phyloP scores from a whole-genome alignment of 2,329 filamentous ascomycete genomes.

The Penicillium sp. region DNA sequence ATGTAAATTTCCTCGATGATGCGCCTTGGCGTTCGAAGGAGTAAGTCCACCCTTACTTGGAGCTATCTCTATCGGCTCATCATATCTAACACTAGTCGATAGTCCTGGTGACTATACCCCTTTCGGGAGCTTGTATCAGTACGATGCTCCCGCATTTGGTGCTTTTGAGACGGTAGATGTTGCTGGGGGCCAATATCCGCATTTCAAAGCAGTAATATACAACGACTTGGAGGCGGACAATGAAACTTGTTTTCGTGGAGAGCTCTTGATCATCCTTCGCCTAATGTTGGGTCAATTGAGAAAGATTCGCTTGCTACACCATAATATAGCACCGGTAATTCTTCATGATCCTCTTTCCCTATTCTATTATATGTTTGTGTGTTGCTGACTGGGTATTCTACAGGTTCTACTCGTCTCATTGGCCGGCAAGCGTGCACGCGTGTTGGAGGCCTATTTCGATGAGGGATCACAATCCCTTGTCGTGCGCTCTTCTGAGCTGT shows the following conservation, averaged over 20 bases:
- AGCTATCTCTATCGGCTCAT: not conserved
- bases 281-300: not conserved
- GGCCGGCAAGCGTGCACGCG: not conserved
- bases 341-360: not conserved
- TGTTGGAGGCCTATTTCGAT: not conserved
- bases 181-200: not conserved
- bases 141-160: not conserved
- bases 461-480: not conserved
- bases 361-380: accelerated
- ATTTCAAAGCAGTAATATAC: not conserved
- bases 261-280: not conserved
- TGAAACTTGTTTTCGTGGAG: not conserved
- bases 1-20: accelerated
- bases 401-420: not conserved
- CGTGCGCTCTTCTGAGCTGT: not conserved
- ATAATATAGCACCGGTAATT: not conserved
- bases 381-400: not conserved
- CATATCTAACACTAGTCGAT: not conserved
- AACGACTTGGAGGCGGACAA: not conserved
- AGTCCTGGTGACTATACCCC: not conserved
- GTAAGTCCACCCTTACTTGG: not conserved
- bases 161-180: not conserved
- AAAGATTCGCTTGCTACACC: not conserved
- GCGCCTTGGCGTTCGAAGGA: not conserved
- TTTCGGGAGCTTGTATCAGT: not conserved